Conservation (phyloP, 2,329 filamentous ascomycete genomes). For the Sphaerulina musiva region DNA sequence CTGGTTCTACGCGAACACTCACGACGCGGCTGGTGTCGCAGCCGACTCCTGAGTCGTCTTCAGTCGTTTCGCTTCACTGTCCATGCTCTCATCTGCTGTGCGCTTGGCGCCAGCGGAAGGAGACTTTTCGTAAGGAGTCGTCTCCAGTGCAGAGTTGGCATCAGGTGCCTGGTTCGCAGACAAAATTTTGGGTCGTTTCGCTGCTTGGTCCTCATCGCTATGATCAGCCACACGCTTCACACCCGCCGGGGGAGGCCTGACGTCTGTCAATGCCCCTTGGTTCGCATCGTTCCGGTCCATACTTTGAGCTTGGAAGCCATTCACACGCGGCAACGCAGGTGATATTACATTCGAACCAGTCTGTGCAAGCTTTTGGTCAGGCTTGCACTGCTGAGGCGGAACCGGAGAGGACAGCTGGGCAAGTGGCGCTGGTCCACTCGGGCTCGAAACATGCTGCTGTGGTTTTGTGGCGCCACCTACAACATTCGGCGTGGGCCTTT, state of each 20-base stretch:
- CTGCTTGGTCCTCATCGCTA: background rate
- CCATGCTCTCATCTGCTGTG: constrained; percentile 7
- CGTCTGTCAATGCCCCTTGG: background rate
- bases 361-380: background rate
- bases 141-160: background rate
- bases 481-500: background rate
- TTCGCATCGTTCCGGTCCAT: background rate
- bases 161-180: background rate
- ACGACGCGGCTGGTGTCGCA: background rate
- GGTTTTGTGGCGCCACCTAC: background rate
- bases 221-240: background rate
- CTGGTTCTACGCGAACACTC: background rate
- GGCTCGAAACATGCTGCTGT: background rate
- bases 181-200: background rate
- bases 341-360: background rate
- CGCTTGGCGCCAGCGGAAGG: constrained; percentile 12
- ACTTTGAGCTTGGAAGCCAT: background rate
- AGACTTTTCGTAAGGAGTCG: background rate
- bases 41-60: constrained; percentile 1
- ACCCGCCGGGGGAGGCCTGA: background rate
- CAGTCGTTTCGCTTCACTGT: constrained; percentile 11
- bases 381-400: background rate
- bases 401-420: background rate
- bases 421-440: background rate
- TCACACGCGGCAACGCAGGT: background rate